phyloP scores from a whole-genome alignment of 1,284 basidiomycete genomes.

The Papiliotrema nemorosa region DNA sequence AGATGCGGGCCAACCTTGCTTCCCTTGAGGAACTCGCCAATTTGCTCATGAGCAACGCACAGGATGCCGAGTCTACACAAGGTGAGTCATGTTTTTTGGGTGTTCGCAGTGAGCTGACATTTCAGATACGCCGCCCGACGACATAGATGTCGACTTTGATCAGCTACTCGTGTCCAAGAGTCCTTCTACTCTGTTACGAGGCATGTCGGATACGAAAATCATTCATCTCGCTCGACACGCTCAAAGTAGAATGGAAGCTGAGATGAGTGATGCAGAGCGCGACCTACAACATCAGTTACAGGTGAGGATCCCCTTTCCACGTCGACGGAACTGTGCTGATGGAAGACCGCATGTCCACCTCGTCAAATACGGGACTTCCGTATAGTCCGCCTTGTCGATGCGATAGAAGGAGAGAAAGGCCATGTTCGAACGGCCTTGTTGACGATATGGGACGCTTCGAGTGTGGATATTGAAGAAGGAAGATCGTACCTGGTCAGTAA shows the following conservation, averaged over 20 bases:
- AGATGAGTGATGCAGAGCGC: constrained; percentile 55
- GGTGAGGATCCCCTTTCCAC: no score
- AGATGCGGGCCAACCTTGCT: constrained; percentile 31
- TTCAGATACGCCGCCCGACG: constrained; percentile 18
- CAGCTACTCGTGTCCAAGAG: constrained; percentile 30
- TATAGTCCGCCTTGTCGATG: constrained; percentile 71
- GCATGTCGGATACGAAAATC: constrained; percentile 54
- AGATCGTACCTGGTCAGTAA: constrained; percentile 65
- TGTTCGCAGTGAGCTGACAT: neutral
- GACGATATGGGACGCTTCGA: constrained; percentile 76
- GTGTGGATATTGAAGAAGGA: constrained; percentile 60
- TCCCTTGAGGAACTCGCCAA: constrained; percentile 27
- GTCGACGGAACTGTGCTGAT: no score
- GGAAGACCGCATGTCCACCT: constrained; percentile 66
- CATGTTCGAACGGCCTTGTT: constrained; percentile 64
- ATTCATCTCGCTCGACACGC: constrained; percentile 64
- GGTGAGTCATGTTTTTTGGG: constrained; percentile 1
- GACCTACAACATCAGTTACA: constrained; percentile 68
- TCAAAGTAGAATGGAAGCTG: constrained; percentile 54
- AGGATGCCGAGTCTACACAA: constrained; percentile 15
- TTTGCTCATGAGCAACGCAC: constrained; percentile 18
- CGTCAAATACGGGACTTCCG: constrained; percentile 77
- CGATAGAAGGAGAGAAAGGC: constrained; percentile 55
- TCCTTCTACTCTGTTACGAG: constrained; percentile 43
- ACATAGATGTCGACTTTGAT: constrained; percentile 37